Evolutionary conservation across 2,329 filamentous ascomycete species (phyloP).

Genomic region (Falciphora oryzae): DNA sequence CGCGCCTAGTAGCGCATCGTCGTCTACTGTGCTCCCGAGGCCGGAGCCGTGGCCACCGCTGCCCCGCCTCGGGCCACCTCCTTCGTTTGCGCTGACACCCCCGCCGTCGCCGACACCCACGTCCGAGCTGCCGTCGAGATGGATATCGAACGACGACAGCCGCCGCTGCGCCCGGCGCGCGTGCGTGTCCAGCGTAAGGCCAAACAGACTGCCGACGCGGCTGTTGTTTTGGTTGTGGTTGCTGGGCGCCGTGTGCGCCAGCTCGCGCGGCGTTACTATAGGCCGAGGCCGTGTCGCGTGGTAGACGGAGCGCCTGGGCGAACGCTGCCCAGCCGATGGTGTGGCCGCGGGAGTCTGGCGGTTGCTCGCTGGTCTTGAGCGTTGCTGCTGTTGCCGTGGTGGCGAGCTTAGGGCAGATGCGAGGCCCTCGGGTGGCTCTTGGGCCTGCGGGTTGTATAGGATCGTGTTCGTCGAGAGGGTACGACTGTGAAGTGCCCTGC

Average conservation of each 20-base stretch:
- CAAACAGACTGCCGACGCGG: conserved; percentile 17
- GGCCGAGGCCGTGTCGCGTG: conserved; percentile 50
- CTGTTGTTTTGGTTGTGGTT: conserved; percentile 12
- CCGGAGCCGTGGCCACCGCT: not conserved
- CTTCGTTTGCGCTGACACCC: not conserved
- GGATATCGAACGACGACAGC: conserved; percentile 63
- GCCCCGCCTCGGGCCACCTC: not conserved
- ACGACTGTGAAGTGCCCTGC: conserved; percentile 54
- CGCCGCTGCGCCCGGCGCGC: conserved; percentile 34
- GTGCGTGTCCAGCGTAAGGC: conserved; percentile 33
- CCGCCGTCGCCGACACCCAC: conserved; percentile 48
- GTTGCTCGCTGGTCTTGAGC: conserved; percentile 31
- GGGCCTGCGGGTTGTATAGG: conserved; percentile 62
- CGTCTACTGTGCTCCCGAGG: conserved; percentile 26
- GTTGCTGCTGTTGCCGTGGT: conserved; percentile 24
- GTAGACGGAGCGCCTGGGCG: conserved; percentile 40
- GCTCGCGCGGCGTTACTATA: conserved; percentile 44
- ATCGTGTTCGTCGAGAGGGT: conserved; percentile 80
- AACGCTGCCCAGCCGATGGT: conserved; percentile 34
- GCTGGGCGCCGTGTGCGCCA: conserved; percentile 51
- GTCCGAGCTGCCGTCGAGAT: conserved; percentile 57
- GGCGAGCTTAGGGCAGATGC: conserved; percentile 5
- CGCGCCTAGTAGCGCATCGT: conserved; percentile 49
- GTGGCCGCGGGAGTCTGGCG: conserved; percentile 33
- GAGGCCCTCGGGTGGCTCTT: conserved; percentile 3